Conservation (phyloP, 164 flowering plant species). For the Umbellularia californica region DNA sequence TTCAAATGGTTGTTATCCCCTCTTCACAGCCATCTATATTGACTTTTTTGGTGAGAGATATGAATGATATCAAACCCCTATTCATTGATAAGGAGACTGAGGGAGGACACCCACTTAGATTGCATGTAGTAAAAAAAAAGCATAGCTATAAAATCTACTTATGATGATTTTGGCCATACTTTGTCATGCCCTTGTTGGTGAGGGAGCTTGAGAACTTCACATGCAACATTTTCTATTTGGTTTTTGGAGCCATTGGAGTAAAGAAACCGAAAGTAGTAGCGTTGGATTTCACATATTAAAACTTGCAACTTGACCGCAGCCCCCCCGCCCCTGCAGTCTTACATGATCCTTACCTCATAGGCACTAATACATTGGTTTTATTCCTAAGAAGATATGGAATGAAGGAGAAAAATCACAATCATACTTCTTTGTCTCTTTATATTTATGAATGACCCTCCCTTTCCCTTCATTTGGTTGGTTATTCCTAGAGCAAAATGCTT, state of each 20-base stretch:
- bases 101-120: slow-evolving; percentile 32
- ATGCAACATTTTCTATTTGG: neutral
- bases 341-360: neutral
- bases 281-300: neutral
- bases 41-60: slow-evolving; percentile 16
- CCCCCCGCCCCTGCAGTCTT: too few species aligned
- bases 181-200: slow-evolving; percentile 8
- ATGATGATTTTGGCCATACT: slow-evolving; percentile 38
- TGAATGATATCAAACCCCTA: slow-evolving; percentile 15
- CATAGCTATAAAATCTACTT: slow-evolving; percentile 50
- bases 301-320: neutral
- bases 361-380: neutral
- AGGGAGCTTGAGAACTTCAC: slow-evolving; percentile 5
- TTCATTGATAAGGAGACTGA: slow-evolving; percentile 34
- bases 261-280: neutral
- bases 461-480: slow-evolving; percentile 1
- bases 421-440: slow-evolving; percentile 10
- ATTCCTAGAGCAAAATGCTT: slow-evolving; percentile 1
- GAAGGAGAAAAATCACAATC: neutral
- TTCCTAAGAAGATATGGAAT: neutral
- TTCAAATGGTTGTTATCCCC: slow-evolving; percentile 6
- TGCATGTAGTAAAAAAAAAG: slow-evolving; percentile 54
- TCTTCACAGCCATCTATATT: slow-evolving; percentile 14
- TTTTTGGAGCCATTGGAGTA: neutral
- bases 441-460: neutral